Conservation (phyloP, 2,329 filamentous ascomycete genomes). For the Pseudocercospora fuligena region DNA sequence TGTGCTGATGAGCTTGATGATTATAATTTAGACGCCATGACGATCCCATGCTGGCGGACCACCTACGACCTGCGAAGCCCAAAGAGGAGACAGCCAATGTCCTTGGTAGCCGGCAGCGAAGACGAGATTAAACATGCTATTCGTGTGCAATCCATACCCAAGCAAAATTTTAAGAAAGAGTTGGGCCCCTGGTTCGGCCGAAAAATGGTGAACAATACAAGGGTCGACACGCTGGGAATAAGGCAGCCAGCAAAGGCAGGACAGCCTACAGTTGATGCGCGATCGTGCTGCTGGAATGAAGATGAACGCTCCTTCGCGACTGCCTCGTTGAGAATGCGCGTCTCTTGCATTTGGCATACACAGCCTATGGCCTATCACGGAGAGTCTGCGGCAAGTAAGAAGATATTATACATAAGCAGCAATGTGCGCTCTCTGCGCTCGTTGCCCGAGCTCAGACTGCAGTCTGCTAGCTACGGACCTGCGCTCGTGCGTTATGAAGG, state of each 20-base stretch:
- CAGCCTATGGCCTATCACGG: background rate
- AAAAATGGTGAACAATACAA: background rate
- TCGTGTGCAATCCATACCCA: background rate
- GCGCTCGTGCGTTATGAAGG: too few relatives aligned
- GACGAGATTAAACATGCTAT: background rate
- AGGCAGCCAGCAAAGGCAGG: background rate
- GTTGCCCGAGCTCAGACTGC: too few relatives aligned
- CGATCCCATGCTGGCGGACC: background rate
- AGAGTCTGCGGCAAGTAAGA: too few relatives aligned
- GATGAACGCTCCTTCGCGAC: background rate
- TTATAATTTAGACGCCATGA: background rate
- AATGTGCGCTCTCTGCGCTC: too few relatives aligned
- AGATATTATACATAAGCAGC: too few relatives aligned
- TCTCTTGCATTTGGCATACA: background rate
- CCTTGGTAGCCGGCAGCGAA: background rate
- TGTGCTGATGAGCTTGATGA: background rate
- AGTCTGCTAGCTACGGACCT: too few relatives aligned
- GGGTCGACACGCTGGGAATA: background rate
- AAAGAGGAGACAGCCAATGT: background rate
- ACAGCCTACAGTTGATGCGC: background rate
- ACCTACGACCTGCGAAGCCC: background rate
- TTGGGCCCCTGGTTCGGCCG: background rate
- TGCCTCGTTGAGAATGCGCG: background rate
- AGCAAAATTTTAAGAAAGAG: background rate
- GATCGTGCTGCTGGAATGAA: background rate